Evolutionary conservation across 371 early-diverging fungal species (phyloP), one percentile per base, ranked within the genome.

Genomic region (Syncephalastrum racemosum): DNA sequence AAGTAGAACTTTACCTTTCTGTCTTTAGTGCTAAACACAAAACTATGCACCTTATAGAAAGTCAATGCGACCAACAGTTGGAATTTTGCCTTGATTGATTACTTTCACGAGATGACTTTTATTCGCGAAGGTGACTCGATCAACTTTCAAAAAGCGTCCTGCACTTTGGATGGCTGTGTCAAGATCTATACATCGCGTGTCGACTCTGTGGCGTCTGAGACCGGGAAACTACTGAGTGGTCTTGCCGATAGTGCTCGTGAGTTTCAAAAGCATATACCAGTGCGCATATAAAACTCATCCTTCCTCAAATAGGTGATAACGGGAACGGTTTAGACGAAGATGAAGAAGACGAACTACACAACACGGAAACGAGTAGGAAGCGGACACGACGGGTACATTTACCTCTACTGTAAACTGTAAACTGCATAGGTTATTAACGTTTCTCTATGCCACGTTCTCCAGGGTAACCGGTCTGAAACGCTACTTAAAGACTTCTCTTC

Each of bases 81-180:
- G 99, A 92, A 94, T 67, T 88, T 98, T 67, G 95, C 95, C 7
- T 82, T 99, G 31, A 99, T 99, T 62, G 98, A 99, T 70, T 97
- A 97, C 68, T 99, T 99, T 70, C 88, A 92, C 66, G 95, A 99
- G 70, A 88, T 99, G 92, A 90, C 89, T 1, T 81, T 95, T 39
- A 79, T 99, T 53, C 85, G 90, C 27, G 98, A 98, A 50, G 97
- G 96, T 5, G 94, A 94, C 72, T 88, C 91, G 4, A 98, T 99
- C 73, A 99, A 99, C 77, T 99, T 99, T 70, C 97, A 98, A 71
- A 97, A 94, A 64, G 99, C 99, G n/a, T 97, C 98, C 31, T 95
- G 93, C 72, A 97, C 99, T 1, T 73, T 99, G 45, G 99, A 99
- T 67, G 99, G 99, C 12, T 99, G 99, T 70, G 93, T 99, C 61